A percentile compares a stretch with the other conserved stretches of the same genome.
Conservation (phyloP, 208 protist genomes). For the Phytomonas francai region DNA sequence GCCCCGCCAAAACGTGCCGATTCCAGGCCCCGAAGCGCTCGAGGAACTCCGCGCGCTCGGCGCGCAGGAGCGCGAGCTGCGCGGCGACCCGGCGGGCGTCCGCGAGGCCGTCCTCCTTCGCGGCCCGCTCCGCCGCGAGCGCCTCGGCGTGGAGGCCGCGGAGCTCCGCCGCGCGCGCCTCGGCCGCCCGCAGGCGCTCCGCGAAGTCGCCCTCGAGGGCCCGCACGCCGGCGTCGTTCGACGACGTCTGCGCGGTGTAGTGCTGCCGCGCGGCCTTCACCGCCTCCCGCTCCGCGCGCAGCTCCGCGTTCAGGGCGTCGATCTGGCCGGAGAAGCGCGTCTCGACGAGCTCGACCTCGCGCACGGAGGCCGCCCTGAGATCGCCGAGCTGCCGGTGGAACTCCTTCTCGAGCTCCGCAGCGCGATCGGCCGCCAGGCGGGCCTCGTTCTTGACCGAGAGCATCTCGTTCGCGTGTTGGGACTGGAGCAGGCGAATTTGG, state of each 20-base stretch:
- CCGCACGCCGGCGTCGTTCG: slow-evolving; percentile 38
- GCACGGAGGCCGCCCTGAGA: slow-evolving; percentile 48
- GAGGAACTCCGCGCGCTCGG: slow-evolving; percentile 46
- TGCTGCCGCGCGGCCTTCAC: slow-evolving; percentile 38
- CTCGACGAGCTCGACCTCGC: slow-evolving; percentile 72
- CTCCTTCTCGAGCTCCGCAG: slow-evolving; percentile 29
- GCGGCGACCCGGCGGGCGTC: slow-evolving; percentile 43
- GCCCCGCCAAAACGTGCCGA: slow-evolving; percentile 38
- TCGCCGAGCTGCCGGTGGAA: slow-evolving; percentile 74
- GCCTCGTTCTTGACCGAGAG: slow-evolving; percentile 43
- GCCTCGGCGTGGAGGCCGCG: slow-evolving; percentile 35
- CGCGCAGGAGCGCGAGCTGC: slow-evolving; percentile 32
- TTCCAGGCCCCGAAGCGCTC: slow-evolving; percentile 78
- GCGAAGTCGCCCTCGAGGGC: slow-evolving; percentile 73
- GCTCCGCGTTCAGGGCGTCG: slow-evolving; percentile 55
- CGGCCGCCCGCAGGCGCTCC: slow-evolving; percentile 47
- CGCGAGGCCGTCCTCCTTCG: slow-evolving; percentile 31
- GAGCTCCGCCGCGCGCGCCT: slow-evolving; percentile 55
- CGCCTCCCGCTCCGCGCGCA: slow-evolving; percentile 38
- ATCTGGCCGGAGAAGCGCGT: slow-evolving; percentile 43
- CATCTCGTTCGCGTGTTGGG: slow-evolving; percentile 66
- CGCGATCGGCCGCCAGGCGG: slow-evolving; percentile 39
- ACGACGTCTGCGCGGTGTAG: slow-evolving; percentile 33
- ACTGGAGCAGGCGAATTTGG: slow-evolving; percentile 59
- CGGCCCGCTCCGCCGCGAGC: slow-evolving; percentile 29